These are phyloP conservation scores for Wolfiporia cocos DNA, from an alignment of 1,284 basidiomycete species.

Conservation along the genomic window DNA sequence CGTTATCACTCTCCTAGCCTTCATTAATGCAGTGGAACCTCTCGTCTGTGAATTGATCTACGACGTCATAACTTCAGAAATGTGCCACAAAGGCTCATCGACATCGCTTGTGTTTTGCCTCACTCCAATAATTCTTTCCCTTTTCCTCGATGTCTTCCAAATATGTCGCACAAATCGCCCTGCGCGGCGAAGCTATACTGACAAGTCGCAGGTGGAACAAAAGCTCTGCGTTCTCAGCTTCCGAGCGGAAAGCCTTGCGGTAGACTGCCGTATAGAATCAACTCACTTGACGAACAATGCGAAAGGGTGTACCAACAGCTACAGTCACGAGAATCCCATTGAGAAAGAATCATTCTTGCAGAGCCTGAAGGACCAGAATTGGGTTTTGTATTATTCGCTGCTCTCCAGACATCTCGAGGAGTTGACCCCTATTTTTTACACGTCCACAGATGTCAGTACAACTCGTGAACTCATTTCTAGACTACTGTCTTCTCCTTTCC, in stretches of 20 bases:
- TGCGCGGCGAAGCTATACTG: constrained; percentile 57
- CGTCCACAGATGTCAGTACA: constrained; percentile 52
- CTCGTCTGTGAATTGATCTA: no score
- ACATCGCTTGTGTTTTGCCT: no score
- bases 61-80: no score
- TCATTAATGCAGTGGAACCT: no score
- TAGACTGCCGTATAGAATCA: constrained; percentile 72
- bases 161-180: constrained; percentile 34
- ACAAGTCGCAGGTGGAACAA: constrained; percentile 65
- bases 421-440: constrained; percentile 73
- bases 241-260: constrained; percentile 66
- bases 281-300: constrained; percentile 74
- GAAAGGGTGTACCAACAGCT: constrained; percentile 68
- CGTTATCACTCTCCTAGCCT: no score
- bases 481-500: background rate
- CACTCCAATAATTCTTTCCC: no score
- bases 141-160: background rate
- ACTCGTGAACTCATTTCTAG: background rate
- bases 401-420: constrained; percentile 61
- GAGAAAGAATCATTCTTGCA: constrained; percentile 68
- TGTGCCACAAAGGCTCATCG: no score
- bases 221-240: constrained; percentile 64
- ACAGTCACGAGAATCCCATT: constrained; percentile 37
- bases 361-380: constrained; percentile 69
- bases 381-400: constrained; percentile 69